Evolutionary conservation across 257 asterid species (phyloP), one percentile per base, ranked within the genome.

Genomic region (Solanum chmielewskii): DNA sequence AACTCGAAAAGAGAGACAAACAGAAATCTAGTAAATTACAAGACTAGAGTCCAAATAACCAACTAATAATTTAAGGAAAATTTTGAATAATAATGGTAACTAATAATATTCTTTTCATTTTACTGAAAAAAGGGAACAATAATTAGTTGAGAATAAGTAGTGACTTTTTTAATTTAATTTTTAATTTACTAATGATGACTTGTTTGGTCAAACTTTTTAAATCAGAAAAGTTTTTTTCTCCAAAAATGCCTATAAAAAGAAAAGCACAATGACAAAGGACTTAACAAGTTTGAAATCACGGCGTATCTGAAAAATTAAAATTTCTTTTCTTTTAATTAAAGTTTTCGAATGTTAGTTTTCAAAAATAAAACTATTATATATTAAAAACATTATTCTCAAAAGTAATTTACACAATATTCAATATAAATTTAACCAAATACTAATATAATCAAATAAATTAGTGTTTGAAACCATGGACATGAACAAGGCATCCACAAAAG

Each of bases 271-370:
- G 69, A 11, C 7, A 60, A 10, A 23, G 3, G 69, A 60, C 69
- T 29, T 23, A 60, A 23, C 69, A 60, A 60, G 29, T 23, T 9
- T 23, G 1, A 1, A 9, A 60, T 9, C 44, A 8, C 0, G 2
- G 0, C 11, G 2, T 56, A n/a, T 56, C 2, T 56, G 5, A 16
- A 20, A 20, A n/a, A 0, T 56, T 56, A 4, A 7, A 18, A 7
- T 7, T 18, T 56, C 1, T 56, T 2, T 7, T 7, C 1, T 20
- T 4, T 56, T 56, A 56, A 20, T 56, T 56, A 56, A 25, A 56
- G 4, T 56, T 56, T 20, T 56, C 0, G 0, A 0, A 56, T 56
- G 25, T 7, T 0, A 20, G 20, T 56, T 56, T 1, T 18, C 2
- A 52, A 18, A 49, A 52, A 6, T 2, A 6, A 52, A 18, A 52